Evolutionary conservation across 2,329 filamentous ascomycete species (phyloP).

Genomic region (Colletotrichum sp.): DNA sequence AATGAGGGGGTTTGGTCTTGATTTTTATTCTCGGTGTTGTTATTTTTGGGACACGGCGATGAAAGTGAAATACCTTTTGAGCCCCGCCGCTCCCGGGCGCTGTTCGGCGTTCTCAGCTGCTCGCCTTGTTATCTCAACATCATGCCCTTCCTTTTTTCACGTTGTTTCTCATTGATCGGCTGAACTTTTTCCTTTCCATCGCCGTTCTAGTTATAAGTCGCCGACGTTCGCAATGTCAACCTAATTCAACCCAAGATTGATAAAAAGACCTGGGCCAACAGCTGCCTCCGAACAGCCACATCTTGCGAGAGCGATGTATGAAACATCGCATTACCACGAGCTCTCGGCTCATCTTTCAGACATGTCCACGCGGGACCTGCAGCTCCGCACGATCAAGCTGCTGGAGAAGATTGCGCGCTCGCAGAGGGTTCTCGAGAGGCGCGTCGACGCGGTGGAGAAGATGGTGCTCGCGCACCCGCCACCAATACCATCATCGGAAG

Average conservation of each 20-base stretch:
- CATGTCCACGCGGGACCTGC: not conserved
- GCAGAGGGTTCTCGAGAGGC: not conserved
- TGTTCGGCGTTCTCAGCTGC: not conserved
- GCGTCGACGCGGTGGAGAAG: constrained; percentile 6
- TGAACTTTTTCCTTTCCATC: not conserved
- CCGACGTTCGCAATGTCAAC: not conserved
- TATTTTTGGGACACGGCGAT: not conserved
- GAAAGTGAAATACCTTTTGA: not conserved
- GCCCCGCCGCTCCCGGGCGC: not conserved
- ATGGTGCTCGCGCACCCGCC: not conserved
- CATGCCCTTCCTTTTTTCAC: not conserved
- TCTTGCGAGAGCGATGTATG: not conserved
- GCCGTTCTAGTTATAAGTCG: not conserved
- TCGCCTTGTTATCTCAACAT: not conserved
- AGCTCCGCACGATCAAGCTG: not conserved
- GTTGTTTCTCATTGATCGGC: not conserved
- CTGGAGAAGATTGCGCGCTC: constrained; percentile 14
- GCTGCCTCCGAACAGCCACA: not conserved
- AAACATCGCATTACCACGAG: not conserved
- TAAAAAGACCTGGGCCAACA: not conserved
- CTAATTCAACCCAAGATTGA: not conserved
- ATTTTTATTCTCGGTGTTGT: not conserved
- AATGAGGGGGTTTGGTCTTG: not conserved
- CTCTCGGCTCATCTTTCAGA: not conserved
- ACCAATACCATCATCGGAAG: rapidly evolving